Evolutionary conservation across 495 filamentous ascomycete species (phyloP).

Genomic region (Entonaema liquescens): DNA sequence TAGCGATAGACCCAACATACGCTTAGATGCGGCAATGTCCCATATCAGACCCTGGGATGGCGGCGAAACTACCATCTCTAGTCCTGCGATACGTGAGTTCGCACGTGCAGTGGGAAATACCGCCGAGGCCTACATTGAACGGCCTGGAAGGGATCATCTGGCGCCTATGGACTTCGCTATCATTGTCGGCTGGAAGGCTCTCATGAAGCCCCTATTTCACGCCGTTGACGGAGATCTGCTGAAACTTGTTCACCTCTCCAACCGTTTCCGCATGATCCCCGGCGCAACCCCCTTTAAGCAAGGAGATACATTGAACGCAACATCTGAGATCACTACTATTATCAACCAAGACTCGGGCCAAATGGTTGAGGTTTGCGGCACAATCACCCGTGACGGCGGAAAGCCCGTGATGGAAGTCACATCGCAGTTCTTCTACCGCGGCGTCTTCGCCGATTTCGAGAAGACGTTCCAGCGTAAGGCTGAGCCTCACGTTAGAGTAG

Average conservation of each 20-base stretch:
- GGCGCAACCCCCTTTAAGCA: conserved; percentile 84
- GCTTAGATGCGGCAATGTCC: conserved; percentile 72
- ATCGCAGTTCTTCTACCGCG: conserved; percentile 87
- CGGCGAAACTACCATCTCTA: conserved; percentile 76
- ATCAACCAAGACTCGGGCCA: conserved; percentile 91
- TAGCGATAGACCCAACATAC: conserved; percentile 46
- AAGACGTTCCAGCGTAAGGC: conserved; percentile 91
- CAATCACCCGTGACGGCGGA: conserved; percentile 74
- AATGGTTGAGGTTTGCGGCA: conserved; percentile 91
- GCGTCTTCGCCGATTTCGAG: conserved; percentile 80
- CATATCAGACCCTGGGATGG: conserved; percentile 80
- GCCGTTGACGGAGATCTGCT: conserved; percentile 86
- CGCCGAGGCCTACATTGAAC: conserved; percentile 86
- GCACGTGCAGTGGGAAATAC: conserved; percentile 91
- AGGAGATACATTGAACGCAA: conserved; percentile 81
- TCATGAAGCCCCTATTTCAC: conserved; percentile 90
- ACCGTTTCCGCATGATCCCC: conserved; percentile 88
- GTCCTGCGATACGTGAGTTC: conserved; percentile 84
- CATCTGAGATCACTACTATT: conserved; percentile 85
- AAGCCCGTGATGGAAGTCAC: conserved; percentile 87
- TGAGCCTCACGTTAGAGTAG: conserved; percentile 83
- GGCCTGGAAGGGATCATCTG: conserved; percentile 82
- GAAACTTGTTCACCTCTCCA: conserved; percentile 84
- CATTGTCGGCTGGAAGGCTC: conserved; percentile 90
- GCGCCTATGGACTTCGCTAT: conserved; percentile 95